These are phyloP conservation scores for Conticribra weissflogii DNA, from an alignment of 108 stramenopile species.

Conservation along the genomic window DNA sequence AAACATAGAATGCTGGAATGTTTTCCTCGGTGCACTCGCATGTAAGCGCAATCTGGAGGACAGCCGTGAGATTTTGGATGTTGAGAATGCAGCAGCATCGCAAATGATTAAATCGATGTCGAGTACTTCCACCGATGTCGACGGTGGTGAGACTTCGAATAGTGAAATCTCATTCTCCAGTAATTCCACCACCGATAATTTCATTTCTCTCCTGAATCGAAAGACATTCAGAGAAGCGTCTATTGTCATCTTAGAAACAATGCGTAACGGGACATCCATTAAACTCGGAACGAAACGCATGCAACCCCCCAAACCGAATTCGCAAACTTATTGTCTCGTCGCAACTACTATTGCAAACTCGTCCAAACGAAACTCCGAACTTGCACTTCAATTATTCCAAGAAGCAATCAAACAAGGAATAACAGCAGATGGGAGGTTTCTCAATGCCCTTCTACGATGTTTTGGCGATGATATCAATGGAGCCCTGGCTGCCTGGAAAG, in stretches of 20 bases:
- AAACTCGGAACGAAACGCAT: neutral
- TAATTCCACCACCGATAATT: too few relatives aligned
- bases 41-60: slow-evolving; percentile 12
- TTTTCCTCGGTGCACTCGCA: slow-evolving; percentile 61
- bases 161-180: too few relatives aligned
- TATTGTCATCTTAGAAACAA: slow-evolving; percentile 45
- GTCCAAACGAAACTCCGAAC: slow-evolving; percentile 12
- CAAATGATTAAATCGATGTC: neutral
- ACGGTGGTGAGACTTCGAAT: too few relatives aligned
- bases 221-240: slow-evolving; percentile 57
- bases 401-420: slow-evolving; percentile 34
- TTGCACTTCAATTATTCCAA: slow-evolving; percentile 32
- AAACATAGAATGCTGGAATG: slow-evolving; percentile 62
- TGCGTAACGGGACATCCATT: slow-evolving; percentile 36
- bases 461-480: slow-evolving; percentile 73
- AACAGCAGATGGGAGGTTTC: slow-evolving; percentile 72
- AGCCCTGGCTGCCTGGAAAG: slow-evolving; percentile 73
- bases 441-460: slow-evolving; percentile 81
- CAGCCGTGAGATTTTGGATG: slow-evolving; percentile 8
- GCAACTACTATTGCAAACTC: slow-evolving; percentile 51
- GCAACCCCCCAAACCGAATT: slow-evolving; percentile 52
- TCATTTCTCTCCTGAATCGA: slow-evolving; percentile 48
- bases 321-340: slow-evolving; percentile 74
- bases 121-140: neutral
- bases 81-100: slow-evolving; percentile 26